Percentiles rank a stretch among this genome's conserved stretches.
Conservation (phyloP, 108 stramenopile genomes). For the Skeletonema tropicum region DNA sequence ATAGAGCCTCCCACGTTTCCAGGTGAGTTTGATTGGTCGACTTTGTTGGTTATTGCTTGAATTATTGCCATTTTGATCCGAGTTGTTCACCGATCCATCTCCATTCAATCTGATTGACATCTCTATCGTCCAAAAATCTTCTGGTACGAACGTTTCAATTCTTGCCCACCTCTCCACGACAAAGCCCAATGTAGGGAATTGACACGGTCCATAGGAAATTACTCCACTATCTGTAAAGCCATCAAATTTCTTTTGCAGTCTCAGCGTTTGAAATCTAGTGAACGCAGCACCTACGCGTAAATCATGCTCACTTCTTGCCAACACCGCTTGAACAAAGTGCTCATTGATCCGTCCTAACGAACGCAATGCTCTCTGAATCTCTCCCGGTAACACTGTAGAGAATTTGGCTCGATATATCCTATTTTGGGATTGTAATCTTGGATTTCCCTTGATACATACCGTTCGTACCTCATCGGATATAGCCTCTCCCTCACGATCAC, state of each 20-base stretch:
- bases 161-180: conserved; percentile 97
- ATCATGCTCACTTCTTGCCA: conserved; percentile 92
- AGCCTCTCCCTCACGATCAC: conserved; percentile 98
- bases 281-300: conserved; percentile 96
- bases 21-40: conserved; percentile 67
- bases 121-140: conserved; percentile 94
- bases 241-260: conserved; percentile 91
- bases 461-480: conserved; percentile 92
- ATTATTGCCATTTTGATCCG: conserved; percentile 25
- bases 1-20: conserved; percentile 91
- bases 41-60: conserved; percentile 32
- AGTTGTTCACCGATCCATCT: conserved; percentile 35
- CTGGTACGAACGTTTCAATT: conserved; percentile 92
- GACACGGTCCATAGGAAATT: conserved; percentile 97
- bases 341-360: conserved; percentile 76
- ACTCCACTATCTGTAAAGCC: conserved; percentile 62
- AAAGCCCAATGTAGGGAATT: conserved; percentile 99
- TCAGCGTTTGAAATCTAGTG: conserved; percentile 97
- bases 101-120: conserved; percentile 56
- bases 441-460: conserved; percentile 75
- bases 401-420: conserved; percentile 89
- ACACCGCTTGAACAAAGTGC: conserved; percentile 83
- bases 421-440: conserved; percentile 44
- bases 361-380: conserved; percentile 85
- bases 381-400: conserved; percentile 88